phyloP scores from a whole-genome alignment of 805 yeast genomes.

The Myxozyma vanderwaltii region DNA sequence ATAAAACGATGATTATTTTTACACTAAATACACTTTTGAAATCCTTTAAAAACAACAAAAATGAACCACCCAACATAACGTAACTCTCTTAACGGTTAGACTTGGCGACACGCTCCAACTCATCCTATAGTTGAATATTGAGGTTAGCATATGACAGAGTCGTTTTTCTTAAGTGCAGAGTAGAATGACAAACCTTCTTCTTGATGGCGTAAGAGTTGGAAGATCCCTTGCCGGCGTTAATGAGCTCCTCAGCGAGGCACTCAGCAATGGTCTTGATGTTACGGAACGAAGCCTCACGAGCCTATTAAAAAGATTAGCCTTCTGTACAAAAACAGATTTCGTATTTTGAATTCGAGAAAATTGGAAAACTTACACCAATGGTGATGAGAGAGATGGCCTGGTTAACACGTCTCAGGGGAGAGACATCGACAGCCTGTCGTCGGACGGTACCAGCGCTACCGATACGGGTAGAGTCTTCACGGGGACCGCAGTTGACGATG shows the following conservation, averaged over 20 bases:
- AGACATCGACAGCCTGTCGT: constrained; percentile 99
- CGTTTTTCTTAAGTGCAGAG: neutral
- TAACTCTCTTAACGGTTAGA: constrained; percentile 91
- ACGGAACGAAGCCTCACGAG: constrained; percentile 99
- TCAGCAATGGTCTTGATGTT: constrained; percentile 99
- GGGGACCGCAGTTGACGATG: constrained; percentile 99
- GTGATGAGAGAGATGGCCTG: constrained; percentile 97
- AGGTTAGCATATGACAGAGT: constrained; percentile 2
- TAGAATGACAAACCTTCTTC: constrained; percentile 69
- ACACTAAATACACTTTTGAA: constrained; percentile 32
- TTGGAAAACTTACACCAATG: constrained; percentile 76
- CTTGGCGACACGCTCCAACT: constrained; percentile 99
- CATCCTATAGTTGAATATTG: constrained; percentile 55
- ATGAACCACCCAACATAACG: constrained; percentile 12
- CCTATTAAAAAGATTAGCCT: constrained; percentile 20
- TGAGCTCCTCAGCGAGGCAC: constrained; percentile 99
- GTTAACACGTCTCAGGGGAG: constrained; percentile 99
- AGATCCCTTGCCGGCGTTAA: constrained; percentile 99
- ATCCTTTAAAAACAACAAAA: constrained; percentile 17
- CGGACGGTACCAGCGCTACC: constrained; percentile 99
- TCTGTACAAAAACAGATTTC: constrained; percentile 40
- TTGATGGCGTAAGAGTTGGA: constrained; percentile 99
- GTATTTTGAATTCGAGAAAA: too few relatives aligned
- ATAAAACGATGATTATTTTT: constrained; percentile 25
- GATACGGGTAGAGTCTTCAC: constrained; percentile 99